Base-by-base conservation (phyloP, 2,329 filamentous ascomycete species). In the Botrytis elliptica region DNA sequence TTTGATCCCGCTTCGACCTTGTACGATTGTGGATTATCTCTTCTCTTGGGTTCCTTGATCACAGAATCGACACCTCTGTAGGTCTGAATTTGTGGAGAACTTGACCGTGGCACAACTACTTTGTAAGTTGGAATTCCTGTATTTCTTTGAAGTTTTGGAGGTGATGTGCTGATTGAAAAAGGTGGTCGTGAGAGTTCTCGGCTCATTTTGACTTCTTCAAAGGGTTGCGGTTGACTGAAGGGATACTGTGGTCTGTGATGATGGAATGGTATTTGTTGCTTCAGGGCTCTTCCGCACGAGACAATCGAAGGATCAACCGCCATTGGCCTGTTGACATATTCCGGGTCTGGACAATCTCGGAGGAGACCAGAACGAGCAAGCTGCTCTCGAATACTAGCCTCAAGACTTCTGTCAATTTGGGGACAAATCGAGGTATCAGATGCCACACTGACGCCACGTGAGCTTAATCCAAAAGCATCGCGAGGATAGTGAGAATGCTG, bases 231-330 rank as follows among this genome's bases (percentile, higher is more conserved):
- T 25, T 42, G 36, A 67, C 46, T 36, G 25, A 52, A 72, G n/a
- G 18, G 12, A 44, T 64, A 46, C 49, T 67, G 62, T 38, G 46
- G 46, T 72, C 49, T 72, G 46, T 62, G 70, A 59, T 72, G 36
- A 38, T 72, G 14, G 0, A 64, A 57, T 42, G 46, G 20, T 16
- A 42, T 62, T 0, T 29, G 20, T 16, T 66, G 70, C 44, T 55
- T 68, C 52, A 72, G 29, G 62, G 46, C 44, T 55, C 52, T 52
- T 55, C 29, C 69, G 66, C 76, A 80, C 29, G 73, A 76, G 22
- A 74, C 65, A 25, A 77, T 40, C 36, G 79, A 79, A 72, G 81
- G 77, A 64, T 78, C 76, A 75, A 72, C 49, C 22, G 25, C 33
- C 49, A 69, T 67, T 29, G 71, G 65, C 25, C 29, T 69, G 25